A percentile compares a stretch with the other conserved stretches of the same genome.
Evolutionary conservation across 176 grass and related monocot genomes (phyloP).

Genomic region (Carex kokanica): DNA sequence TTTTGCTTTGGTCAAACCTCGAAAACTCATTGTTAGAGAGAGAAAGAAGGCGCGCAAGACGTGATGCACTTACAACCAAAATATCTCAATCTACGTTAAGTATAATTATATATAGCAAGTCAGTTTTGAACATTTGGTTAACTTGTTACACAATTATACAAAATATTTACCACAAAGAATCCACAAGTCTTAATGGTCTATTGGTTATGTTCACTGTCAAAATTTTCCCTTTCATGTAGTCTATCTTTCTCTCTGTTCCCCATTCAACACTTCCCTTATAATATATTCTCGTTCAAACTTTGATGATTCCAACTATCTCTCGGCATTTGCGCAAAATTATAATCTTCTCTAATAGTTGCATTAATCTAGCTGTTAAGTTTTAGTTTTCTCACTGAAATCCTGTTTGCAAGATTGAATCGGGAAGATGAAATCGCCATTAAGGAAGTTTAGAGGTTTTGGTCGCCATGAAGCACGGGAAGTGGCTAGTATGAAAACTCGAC

Average conservation of each 20-base stretch:
- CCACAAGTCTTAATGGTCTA: neutral
- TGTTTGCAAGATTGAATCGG: neutral
- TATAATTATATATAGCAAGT: neutral
- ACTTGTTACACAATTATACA: neutral
- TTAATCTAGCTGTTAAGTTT: neutral
- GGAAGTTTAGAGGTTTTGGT: constrained; percentile 55
- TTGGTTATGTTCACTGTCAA: neutral
- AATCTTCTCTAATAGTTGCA: neutral
- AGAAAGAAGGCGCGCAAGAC: constrained; percentile 10
- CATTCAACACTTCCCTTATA: constrained; percentile 24
- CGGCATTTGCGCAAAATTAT: constrained; percentile 5
- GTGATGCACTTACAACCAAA: neutral
- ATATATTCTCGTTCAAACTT: constrained; percentile 16
- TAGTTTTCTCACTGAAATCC: neutral
- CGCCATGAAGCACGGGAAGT: constrained; percentile 7
- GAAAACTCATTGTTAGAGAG: constrained; percentile 22
- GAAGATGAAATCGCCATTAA: constrained; percentile 85
- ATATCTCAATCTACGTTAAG: neutral
- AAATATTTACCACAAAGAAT: neutral
- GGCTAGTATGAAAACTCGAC: constrained; percentile 41
- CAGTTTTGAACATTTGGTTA: neutral
- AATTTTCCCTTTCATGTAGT: neutral
- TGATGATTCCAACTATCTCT: neutral
- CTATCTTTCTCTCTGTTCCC: neutral
- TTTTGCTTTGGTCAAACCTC: constrained; percentile 45